phyloP scores from a whole-genome alignment of 169 alveolate genomes.

The Eimeria maxima region DNA sequence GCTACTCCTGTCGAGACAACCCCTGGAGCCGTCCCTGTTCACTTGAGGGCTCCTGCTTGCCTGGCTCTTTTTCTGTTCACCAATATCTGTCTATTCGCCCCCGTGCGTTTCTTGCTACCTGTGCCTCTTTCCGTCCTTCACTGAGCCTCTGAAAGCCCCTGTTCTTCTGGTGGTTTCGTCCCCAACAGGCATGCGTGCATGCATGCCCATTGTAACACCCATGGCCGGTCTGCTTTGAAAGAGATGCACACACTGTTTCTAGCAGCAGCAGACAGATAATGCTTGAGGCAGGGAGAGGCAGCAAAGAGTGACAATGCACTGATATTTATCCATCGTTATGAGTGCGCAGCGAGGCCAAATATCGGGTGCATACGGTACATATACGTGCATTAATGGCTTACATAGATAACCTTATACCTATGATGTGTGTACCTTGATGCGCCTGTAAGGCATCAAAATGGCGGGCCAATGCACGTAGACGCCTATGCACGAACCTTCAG shows the following conservation, averaged over 20 bases:
- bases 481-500: neutral
- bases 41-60: neutral
- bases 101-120: neutral
- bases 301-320: neutral
- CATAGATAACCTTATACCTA: neutral
- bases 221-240: neutral
- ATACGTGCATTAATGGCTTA: neutral
- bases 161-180: neutral
- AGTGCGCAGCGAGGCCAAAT: neutral
- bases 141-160: neutral
- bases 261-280: neutral
- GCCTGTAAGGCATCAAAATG: too few relatives aligned
- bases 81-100: neutral
- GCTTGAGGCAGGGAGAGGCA: neutral
- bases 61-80: neutral
- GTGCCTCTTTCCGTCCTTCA: neutral
- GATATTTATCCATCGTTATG: neutral
- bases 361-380: neutral
- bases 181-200: neutral
- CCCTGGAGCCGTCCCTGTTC: neutral
- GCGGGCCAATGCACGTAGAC: neutral
- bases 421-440: neutral
- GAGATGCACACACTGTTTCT: neutral
- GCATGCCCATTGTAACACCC: neutral
- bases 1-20: neutral